These are phyloP conservation scores for Gaeumannomyces tritici DNA, from an alignment of 2,329 filamentous ascomycete genomes.

Conservation along the genomic window DNA sequence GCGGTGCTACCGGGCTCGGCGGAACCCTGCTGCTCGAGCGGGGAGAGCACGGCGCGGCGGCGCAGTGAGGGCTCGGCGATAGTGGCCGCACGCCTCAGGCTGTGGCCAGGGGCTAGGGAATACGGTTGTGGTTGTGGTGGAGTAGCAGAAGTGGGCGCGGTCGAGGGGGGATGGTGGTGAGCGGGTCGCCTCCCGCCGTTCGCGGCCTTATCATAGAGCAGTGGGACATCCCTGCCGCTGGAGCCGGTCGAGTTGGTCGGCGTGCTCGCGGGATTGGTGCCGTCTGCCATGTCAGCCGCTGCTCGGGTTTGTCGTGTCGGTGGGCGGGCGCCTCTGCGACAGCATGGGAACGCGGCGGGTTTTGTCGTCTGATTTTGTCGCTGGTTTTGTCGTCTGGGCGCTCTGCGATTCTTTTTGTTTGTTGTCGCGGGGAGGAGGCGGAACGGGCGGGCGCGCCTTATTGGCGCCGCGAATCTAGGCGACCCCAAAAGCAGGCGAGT, in stretches of 20 bases:
- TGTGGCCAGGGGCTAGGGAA: constrained; percentile 20
- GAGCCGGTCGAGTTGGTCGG: background rate
- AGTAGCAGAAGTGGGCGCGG: background rate
- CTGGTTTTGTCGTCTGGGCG: too few relatives aligned
- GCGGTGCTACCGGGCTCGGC: constrained; percentile 3
- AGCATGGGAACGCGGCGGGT: too few relatives aligned
- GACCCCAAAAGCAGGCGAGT: too few relatives aligned
- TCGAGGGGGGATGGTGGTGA: background rate
- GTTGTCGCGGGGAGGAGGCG: too few relatives aligned
- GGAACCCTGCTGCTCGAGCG: background rate
- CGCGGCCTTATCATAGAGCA: background rate
- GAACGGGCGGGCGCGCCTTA: too few relatives aligned
- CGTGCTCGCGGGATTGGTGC: background rate
- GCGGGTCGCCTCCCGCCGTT: background rate
- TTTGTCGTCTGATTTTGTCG: too few relatives aligned
- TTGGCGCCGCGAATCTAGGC: too few relatives aligned
- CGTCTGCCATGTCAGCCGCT: background rate
- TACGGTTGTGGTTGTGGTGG: background rate
- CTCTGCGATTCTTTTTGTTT: too few relatives aligned
- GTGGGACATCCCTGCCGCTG: background rate
- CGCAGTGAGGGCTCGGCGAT: constrained; percentile 23
- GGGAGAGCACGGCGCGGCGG: constrained; percentile 13
- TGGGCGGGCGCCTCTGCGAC: too few relatives aligned
- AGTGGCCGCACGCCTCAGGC: constrained; percentile 30
- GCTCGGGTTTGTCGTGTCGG: background rate